Percentiles rank a stretch among this genome's conserved stretches.
Conservation (phyloP, 192 early-diverging fungal species). For the Backusella australiensis region DNA sequence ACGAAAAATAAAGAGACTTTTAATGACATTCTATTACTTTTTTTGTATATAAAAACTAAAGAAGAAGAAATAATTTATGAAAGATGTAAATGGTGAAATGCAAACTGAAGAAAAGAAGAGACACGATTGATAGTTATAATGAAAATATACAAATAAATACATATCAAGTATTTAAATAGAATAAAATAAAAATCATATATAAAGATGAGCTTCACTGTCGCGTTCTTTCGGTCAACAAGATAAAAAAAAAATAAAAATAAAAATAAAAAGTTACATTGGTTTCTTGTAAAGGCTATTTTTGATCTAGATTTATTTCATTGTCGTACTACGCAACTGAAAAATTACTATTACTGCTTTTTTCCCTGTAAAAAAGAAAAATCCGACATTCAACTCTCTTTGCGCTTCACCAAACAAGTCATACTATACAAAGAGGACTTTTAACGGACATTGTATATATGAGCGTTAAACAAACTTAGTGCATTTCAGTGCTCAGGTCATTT, state of each 20-base stretch:
- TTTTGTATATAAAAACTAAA: neutral
- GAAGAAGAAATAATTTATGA: neutral
- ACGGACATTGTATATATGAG: neutral
- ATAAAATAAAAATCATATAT: neutral
- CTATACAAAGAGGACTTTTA: neutral
- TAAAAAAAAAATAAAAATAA: neutral
- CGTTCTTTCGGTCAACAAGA: neutral
- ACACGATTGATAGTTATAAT: neutral
- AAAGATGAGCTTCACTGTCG: neutral
- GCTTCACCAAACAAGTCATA: neutral
- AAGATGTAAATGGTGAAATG: neutral
- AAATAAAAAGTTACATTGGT: neutral
- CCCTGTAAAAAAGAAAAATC: neutral
- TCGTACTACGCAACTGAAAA: neutral
- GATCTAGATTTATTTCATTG: neutral
- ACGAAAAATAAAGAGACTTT: neutral
- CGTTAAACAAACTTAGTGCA: neutral
- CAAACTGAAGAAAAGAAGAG: neutral
- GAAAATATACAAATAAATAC: neutral
- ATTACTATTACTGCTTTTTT: neutral
- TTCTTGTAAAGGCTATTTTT: neutral
- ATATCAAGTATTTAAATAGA: neutral
- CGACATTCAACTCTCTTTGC: neutral
- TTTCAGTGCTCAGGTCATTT: neutral
- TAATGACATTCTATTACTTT: neutral